These are phyloP conservation scores for Agaricus subrufescens DNA, from an alignment of 768 basidiomycete genomes.

Conservation along the genomic window DNA sequence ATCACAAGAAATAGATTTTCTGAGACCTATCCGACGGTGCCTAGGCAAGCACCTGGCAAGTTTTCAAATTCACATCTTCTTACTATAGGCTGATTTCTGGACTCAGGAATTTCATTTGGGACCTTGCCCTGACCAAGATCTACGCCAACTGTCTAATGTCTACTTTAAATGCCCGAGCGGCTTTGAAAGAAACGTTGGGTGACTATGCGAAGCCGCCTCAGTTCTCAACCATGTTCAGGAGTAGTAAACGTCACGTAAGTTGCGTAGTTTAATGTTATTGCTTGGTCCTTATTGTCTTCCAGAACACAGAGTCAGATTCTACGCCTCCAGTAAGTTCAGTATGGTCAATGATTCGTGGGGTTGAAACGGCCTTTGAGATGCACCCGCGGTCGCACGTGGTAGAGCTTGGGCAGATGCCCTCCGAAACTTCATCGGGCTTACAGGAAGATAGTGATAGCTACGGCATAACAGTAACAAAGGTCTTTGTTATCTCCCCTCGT, in stretches of 20 bases:
- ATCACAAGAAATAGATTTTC: neutral
- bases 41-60: conserved; percentile 42
- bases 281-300: neutral
- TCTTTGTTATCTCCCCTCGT: neutral
- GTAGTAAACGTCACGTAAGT: conserved; percentile 11
- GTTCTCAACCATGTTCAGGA: neutral
- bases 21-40: neutral
- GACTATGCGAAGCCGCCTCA: conserved; percentile 6
- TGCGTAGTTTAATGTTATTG: neutral
- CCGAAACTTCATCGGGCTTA: conserved; percentile 10
- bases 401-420: conserved; percentile 19
- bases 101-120: conserved; percentile 44
- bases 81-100: neutral
- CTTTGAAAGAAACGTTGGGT: conserved; percentile 22
- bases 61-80: neutral
- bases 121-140: conserved; percentile 41
- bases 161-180: conserved; percentile 40
- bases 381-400: conserved; percentile 21
- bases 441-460: conserved; percentile 22
- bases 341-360: too few relatives aligned
- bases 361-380: neutral
- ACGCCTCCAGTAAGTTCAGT: neutral
- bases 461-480: conserved; percentile 37
- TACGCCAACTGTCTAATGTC: conserved; percentile 46
- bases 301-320: neutral